A percentile compares a stretch with the other conserved stretches of the same genome.
These are phyloP conservation scores for Vitis hybrid DNA, from an alignment of 177 flowering plant species.

Conservation along the genomic window DNA sequence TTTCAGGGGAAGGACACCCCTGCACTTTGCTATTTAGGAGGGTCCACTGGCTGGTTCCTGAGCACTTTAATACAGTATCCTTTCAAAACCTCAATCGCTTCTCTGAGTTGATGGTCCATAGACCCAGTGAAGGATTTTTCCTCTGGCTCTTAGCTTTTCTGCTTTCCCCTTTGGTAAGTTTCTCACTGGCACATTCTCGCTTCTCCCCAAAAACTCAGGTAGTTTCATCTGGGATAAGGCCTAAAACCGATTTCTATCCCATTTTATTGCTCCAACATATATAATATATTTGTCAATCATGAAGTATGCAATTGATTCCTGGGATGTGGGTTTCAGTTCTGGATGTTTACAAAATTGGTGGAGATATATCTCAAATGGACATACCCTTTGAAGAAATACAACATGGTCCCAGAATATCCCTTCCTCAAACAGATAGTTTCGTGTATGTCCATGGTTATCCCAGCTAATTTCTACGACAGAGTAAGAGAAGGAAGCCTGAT, in stretches of 20 bases:
- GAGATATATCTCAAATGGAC: constrained; percentile 31
- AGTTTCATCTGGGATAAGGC: too few species aligned
- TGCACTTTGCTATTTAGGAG: constrained; percentile 26
- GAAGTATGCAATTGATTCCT: too few species aligned
- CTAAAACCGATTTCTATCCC: too few species aligned
- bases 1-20: constrained; percentile 26
- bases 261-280: background rate
- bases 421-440: constrained; percentile 24
- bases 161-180: constrained; percentile 35
- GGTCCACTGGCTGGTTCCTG: constrained; percentile 31
- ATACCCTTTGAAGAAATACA: constrained; percentile 29
- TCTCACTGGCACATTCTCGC: background rate
- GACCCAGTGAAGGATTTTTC: constrained; percentile 33
- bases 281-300: background rate
- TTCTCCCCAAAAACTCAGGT: background rate
- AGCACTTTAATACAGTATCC: constrained; percentile 7
- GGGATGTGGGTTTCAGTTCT: constrained; percentile 19
- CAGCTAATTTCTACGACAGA: constrained; percentile 27
- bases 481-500: constrained; percentile 38
- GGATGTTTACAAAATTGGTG: constrained; percentile 22
- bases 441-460: constrained; percentile 26
- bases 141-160: constrained; percentile 15
- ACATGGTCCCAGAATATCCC: constrained; percentile 30
- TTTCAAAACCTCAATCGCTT: constrained; percentile 24
- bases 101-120: constrained; percentile 31